These are phyloP conservation scores for Pythium rishiriense DNA, from an alignment of 352 stramenopile species.

Conservation along the genomic window DNA sequence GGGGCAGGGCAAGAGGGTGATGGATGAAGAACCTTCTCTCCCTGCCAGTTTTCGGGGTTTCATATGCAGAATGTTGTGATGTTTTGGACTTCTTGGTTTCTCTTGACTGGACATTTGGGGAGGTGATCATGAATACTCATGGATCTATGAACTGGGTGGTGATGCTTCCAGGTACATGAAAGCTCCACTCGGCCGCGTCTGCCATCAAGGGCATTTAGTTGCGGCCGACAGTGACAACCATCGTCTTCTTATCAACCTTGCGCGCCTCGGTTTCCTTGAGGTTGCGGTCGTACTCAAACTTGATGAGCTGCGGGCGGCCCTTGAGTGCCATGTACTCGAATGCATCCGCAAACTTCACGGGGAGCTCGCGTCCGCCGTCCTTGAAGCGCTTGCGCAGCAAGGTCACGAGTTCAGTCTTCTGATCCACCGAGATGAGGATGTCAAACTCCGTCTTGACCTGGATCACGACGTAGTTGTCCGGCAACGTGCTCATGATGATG, in stretches of 20 bases:
- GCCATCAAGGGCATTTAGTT: slow-evolving; percentile 39
- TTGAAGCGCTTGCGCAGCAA: slow-evolving; percentile 66
- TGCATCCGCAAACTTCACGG: slow-evolving; percentile 64
- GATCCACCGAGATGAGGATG: slow-evolving; percentile 61
- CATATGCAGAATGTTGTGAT: background rate
- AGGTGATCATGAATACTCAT: background rate
- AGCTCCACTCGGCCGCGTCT: background rate
- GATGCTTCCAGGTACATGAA: background rate
- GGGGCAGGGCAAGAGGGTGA: too few relatives aligned
- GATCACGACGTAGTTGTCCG: slow-evolving; percentile 81
- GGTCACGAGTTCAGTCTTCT: slow-evolving; percentile 84
- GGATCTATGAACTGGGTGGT: slow-evolving; percentile 4
- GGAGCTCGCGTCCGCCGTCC: slow-evolving; percentile 54
- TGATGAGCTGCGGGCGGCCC: slow-evolving; percentile 62
- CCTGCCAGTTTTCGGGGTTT: background rate
- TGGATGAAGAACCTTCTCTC: too few relatives aligned
- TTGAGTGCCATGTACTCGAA: slow-evolving; percentile 76
- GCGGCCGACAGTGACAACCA: slow-evolving; percentile 72
- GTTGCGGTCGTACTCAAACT: slow-evolving; percentile 68
- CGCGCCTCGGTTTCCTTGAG: slow-evolving; percentile 57
- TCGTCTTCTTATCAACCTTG: slow-evolving; percentile 74
- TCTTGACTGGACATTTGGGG: background rate
- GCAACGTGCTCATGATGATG: slow-evolving; percentile 73
- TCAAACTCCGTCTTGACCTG: slow-evolving; percentile 77
- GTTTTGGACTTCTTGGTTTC: slow-evolving; percentile 1